Evolutionary conservation across 495 filamentous ascomycete species (phyloP).

Genomic region (Lophiostoma macrostomum): DNA sequence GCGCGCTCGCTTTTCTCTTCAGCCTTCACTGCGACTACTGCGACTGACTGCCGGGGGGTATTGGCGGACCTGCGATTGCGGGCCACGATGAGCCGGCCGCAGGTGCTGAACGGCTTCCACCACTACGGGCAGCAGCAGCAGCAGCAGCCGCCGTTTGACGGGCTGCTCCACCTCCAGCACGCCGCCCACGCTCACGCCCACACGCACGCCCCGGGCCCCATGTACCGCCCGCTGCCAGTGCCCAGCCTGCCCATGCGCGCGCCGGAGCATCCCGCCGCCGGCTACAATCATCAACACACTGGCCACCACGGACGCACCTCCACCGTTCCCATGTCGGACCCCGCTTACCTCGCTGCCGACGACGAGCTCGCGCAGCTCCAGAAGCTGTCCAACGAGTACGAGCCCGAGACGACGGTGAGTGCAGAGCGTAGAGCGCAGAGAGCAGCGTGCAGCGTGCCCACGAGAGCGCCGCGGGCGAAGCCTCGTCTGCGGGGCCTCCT

Average conservation of each 20-base stretch:
- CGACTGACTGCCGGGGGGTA: no score
- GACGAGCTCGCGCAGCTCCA: slow-evolving; percentile 46
- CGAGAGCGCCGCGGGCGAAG: neutral
- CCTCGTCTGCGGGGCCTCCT: neutral
- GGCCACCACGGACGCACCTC: slow-evolving; percentile 21
- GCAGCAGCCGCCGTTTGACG: no score
- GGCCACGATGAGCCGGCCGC: slow-evolving; percentile 27
- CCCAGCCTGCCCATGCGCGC: slow-evolving; percentile 15
- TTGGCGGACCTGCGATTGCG: neutral
- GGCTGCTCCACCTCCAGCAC: no score
- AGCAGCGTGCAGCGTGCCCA: neutral
- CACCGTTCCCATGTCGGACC: slow-evolving; percentile 28
- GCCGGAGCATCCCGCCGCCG: slow-evolving; percentile 30
- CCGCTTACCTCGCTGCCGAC: slow-evolving; percentile 34
- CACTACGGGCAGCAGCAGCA: neutral
- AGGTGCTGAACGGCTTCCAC: slow-evolving; percentile 22
- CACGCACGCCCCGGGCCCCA: slow-evolving; percentile 7
- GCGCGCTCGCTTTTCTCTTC: neutral
- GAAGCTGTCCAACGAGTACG: slow-evolving; percentile 45
- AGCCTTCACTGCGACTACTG: neutral
- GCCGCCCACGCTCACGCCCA: neutral
- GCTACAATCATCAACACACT: slow-evolving; percentile 23
- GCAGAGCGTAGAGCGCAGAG: neutral
- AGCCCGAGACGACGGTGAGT: slow-evolving; percentile 43
- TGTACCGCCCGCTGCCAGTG: slow-evolving; percentile 9